phyloP scores from a whole-genome alignment of 768 basidiomycete genomes.

The Ephemerocybe angulata region DNA sequence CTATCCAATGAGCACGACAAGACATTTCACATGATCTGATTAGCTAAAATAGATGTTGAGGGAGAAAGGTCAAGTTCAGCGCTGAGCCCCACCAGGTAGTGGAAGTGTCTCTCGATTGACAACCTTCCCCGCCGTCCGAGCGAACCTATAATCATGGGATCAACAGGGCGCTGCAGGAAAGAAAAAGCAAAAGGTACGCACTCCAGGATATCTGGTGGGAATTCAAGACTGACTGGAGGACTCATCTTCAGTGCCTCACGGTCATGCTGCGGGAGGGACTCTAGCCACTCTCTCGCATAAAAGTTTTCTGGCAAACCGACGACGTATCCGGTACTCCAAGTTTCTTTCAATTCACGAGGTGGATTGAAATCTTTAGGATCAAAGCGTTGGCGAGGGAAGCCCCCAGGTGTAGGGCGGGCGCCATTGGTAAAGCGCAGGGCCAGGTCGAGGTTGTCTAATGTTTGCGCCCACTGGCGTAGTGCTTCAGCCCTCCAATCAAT shows the following conservation, averaged over 20 bases:
- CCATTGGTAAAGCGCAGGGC: background rate
- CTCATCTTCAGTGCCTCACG: background rate
- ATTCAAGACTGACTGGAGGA: background rate
- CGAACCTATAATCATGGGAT: too few relatives aligned
- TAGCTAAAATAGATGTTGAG: too few relatives aligned
- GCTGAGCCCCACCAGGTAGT: too few relatives aligned
- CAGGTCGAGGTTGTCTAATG: background rate
- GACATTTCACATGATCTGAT: too few relatives aligned
- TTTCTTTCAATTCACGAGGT: background rate
- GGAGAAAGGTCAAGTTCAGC: too few relatives aligned
- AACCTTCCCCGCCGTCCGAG: too few relatives aligned
- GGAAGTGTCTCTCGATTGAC: too few relatives aligned
- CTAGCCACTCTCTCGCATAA: background rate
- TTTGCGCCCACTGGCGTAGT: background rate
- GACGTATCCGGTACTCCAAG: background rate
- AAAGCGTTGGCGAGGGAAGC: background rate
- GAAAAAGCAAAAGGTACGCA: too few relatives aligned
- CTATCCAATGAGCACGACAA: too few relatives aligned
- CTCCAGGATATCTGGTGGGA: background rate
- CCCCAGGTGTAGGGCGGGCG: background rate
- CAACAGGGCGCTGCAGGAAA: too few relatives aligned
- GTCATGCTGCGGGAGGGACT: background rate
- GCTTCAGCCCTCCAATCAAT: background rate
- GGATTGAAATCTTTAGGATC: background rate
- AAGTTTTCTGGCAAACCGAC: background rate